These are phyloP conservation scores for Perilla frutescens DNA, from an alignment of 257 asterid genomes.

Conservation along the genomic window DNA sequence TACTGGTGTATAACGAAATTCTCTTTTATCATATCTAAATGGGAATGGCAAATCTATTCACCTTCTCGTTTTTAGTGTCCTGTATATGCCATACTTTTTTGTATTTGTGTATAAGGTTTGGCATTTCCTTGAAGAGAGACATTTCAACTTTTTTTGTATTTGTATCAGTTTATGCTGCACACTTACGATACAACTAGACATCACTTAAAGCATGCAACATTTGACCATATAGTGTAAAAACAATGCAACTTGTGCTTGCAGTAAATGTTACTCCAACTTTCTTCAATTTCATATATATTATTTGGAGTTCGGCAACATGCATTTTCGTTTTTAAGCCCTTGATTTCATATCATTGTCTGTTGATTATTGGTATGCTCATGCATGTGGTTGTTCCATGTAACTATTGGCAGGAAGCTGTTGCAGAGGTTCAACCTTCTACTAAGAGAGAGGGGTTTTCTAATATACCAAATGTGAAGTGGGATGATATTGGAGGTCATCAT, in stretches of 20 bases:
- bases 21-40: too few species aligned
- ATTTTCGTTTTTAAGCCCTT: background rate
- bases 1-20: too few species aligned
- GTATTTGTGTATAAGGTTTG: slow-evolving; percentile 19
- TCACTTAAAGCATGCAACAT: too few species aligned
- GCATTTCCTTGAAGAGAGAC: background rate
- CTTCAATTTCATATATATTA: background rate
- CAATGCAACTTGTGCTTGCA: too few species aligned
- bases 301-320: background rate
- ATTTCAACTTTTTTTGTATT: too few species aligned
- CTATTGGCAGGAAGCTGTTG: slow-evolving; percentile 75
- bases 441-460: slow-evolving; percentile 91
- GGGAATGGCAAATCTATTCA: background rate
- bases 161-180: background rate
- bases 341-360: background rate
- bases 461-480: slow-evolving; percentile 88
- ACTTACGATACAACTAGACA: background rate
- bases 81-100: background rate
- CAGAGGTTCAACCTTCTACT: slow-evolving; percentile 80
- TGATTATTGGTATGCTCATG: slow-evolving; percentile 17
- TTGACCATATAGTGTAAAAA: too few species aligned
- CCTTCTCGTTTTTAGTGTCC: background rate
- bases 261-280: too few species aligned
- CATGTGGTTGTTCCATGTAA: slow-evolving; percentile 13
- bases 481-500: slow-evolving; percentile 88